Evolutionary conservation across 1,139 yeast genomes (phyloP).

Genomic region (Debaryomyces coudertii): DNA sequence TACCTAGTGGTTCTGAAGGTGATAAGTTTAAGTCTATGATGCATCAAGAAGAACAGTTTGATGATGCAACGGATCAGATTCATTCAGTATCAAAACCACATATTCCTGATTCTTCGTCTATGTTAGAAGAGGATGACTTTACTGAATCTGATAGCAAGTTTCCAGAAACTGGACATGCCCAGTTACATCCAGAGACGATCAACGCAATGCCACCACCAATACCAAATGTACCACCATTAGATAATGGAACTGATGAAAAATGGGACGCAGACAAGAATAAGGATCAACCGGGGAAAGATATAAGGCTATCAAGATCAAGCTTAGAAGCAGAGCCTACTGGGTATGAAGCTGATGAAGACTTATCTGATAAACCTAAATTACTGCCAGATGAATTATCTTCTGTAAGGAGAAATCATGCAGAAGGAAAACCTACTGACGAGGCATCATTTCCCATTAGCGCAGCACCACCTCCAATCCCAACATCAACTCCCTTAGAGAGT

Average conservation of each 20-base stretch:
- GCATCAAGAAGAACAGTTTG: conserved; percentile 8
- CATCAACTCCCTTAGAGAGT: conserved; percentile 18
- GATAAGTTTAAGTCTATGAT: conserved; percentile 5
- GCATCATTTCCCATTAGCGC: conserved; percentile 1
- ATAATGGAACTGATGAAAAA: conserved; percentile 23
- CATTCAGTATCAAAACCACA: conserved; percentile 2
- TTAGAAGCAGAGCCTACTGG: conserved; percentile 42
- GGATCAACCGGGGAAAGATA: conserved; percentile 13
- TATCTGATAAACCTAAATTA: conserved; percentile 33
- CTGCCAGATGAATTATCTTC: conserved; percentile 14
- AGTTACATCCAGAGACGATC: not conserved
- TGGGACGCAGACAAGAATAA: conserved; percentile 6
- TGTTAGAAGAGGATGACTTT: conserved; percentile 35
- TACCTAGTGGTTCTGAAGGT: not conserved
- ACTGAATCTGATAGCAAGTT: conserved; percentile 24
- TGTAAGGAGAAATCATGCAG: not conserved
- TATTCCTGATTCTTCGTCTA: conserved; percentile 29
- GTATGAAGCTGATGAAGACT: conserved; percentile 50
- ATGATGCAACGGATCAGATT: conserved; percentile 10
- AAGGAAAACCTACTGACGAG: conserved; percentile 7
- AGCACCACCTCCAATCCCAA: conserved; percentile 19
- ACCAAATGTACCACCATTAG: conserved; percentile 17
- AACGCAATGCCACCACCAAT: conserved; percentile 4
- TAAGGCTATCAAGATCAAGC: conserved; percentile 13
- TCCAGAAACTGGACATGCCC: conserved; percentile 13